A percentile compares a stretch with the other conserved stretches of the same genome.
phyloP scores from a whole-genome alignment of 768 basidiomycete species.

The Lentinula edodes region DNA sequence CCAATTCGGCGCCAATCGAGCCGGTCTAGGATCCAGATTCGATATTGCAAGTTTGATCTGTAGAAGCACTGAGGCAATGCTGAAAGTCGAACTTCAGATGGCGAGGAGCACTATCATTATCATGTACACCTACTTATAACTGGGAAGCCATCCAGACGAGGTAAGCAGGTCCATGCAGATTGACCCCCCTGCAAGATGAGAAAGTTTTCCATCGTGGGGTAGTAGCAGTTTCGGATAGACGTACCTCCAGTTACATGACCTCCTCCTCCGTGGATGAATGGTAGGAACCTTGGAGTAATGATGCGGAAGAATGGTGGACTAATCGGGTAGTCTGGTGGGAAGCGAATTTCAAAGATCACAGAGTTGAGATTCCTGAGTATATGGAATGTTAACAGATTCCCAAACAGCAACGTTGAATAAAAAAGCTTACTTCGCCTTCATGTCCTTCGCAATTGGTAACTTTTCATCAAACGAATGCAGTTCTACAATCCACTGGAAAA shows the following conservation, averaged over 20 bases:
- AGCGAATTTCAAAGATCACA: slow-evolving; percentile 68
- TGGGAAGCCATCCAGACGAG: slow-evolving; percentile 64
- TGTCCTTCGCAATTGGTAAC: slow-evolving; percentile 57
- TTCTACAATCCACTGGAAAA: slow-evolving; percentile 73
- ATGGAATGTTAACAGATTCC: not conserved
- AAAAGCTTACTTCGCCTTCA: slow-evolving; percentile 39
- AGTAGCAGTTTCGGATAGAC: not conserved
- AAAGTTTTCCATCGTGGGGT: not conserved
- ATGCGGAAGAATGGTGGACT: slow-evolving; percentile 75
- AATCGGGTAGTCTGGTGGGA: slow-evolving; percentile 60
- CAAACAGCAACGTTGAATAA: not conserved
- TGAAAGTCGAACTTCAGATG: slow-evolving; percentile 10
- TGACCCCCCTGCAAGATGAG: slow-evolving; percentile 44
- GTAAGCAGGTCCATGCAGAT: slow-evolving; percentile 74
- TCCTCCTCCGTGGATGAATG: slow-evolving; percentile 66
- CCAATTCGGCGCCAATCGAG: slow-evolving; percentile 51
- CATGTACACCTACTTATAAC: slow-evolving; percentile 40
- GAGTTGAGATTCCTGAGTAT: slow-evolving; percentile 48
- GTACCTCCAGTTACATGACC: slow-evolving; percentile 56
- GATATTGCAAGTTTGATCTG: slow-evolving; percentile 70
- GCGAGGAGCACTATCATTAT: not conserved
- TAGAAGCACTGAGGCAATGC: slow-evolving; percentile 46
- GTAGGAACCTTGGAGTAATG: slow-evolving; percentile 65
- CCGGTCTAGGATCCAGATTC: slow-evolving; percentile 59
- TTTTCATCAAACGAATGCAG: slow-evolving; percentile 62